phyloP scores from a whole-genome alignment of 805 yeast species.

The Myxozyma lipomycoides region DNA sequence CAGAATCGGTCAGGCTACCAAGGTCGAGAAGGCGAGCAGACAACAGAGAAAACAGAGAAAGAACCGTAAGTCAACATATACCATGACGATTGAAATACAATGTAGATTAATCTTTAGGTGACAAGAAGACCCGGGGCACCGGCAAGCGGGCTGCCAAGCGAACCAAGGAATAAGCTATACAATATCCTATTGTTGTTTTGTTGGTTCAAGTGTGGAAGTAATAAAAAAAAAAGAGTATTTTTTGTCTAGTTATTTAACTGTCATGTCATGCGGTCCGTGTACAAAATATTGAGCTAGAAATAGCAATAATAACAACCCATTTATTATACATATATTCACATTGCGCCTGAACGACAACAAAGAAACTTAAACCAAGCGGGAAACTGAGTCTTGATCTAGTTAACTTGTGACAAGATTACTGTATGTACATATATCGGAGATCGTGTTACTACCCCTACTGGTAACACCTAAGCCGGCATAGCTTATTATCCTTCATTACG shows the following conservation, averaged over 20 bases:
- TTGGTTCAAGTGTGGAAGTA: neutral
- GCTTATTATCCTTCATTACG: too few relatives aligned
- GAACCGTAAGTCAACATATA: slow-evolving; percentile 57
- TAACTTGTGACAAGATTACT: too few relatives aligned
- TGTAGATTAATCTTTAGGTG: slow-evolving; percentile 39
- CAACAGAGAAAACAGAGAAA: slow-evolving; percentile 99
- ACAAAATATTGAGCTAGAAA: too few relatives aligned
- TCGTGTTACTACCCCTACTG: too few relatives aligned
- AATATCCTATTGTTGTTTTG: slow-evolving; percentile 7
- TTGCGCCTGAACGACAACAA: too few relatives aligned
- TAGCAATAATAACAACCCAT: too few relatives aligned
- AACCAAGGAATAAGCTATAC: slow-evolving; percentile 27
- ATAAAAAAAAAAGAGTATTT: too few relatives aligned
- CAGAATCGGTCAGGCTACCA: slow-evolving; percentile 95
- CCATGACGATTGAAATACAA: neutral
- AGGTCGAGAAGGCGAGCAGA: slow-evolving; percentile 97
- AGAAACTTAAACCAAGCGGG: too few relatives aligned
- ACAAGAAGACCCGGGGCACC: slow-evolving; percentile 98
- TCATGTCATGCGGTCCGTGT: neutral
- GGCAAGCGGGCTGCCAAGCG: slow-evolving; percentile 84
- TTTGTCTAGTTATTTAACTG: neutral
- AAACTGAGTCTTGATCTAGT: too few relatives aligned
- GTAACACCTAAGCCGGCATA: too few relatives aligned
- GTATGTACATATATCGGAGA: too few relatives aligned
- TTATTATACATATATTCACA: too few relatives aligned